Evolutionary conservation across 345 rosid genomes (phyloP), one percentile per base, ranked within the genome.

Genomic region (Litchi chinensis): DNA sequence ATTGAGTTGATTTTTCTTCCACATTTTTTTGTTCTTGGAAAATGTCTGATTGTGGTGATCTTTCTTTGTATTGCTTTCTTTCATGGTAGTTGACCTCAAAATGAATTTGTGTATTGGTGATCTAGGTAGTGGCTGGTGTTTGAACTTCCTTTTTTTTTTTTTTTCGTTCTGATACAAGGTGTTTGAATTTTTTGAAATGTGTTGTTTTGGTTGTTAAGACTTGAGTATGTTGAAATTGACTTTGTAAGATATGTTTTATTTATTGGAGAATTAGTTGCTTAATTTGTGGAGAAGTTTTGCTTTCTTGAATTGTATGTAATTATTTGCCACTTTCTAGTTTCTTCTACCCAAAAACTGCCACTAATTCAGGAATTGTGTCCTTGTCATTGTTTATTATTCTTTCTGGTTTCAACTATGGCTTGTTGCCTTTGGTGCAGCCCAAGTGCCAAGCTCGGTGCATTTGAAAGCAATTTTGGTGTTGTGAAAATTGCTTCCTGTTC

Each of bases 141-240:
- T 77, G 77, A 69, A 64, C 15, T 71, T 78, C 32, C 70, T 43
- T 26, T 26, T 26, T 26, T 26, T 26, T 26, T 26, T 26, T n/a
- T n/a, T n/a, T n/a, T n/a, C n/a, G n/a, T n/a, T n/a, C n/a, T 1
- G 28, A 26, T 26, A 26, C 28, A 26, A 26, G 5, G 78, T 65
- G 40, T 68, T 76, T 77, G 77, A 72, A 64, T 21, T 71, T 78
- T 43, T 74, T 43, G 73, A 71, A 46, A 75, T 75, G 73, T 37
- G 19, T 16, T 65, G 79, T 43, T n/a, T 63, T 66, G 75, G 59
- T 75, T 5, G 56, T 28, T 46, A 46, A n/a, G 63, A 57, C 24
- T 57, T 57, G 19, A 52, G 22, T 2, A 22, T 43, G 77, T 74
- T 74, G 69, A 22, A 15, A 59, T 41, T 43, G 70, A 46, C 70